A percentile compares a stretch with the other conserved stretches of the same genome.
Conservation (phyloP, 768 basidiomycete genomes). For the Boletus insuetus region DNA sequence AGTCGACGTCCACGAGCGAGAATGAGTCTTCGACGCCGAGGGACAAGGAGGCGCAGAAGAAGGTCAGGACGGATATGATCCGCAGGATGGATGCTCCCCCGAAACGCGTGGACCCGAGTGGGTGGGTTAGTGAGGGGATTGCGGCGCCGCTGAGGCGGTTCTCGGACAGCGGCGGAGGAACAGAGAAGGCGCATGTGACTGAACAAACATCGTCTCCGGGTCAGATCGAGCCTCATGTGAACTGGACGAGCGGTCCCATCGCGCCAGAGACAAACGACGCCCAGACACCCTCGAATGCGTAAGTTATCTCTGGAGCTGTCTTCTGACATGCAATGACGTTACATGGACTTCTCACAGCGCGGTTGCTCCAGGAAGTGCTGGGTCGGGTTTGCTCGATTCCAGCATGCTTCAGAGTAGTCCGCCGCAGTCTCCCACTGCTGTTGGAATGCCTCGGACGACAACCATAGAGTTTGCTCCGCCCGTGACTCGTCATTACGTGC, state of each 20-base stretch:
- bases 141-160: conserved; percentile 24
- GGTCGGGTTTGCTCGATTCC: conserved; percentile 2
- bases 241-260: background rate
- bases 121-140: conserved; percentile 56
- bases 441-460: conserved; percentile 38
- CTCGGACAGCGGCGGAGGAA: conserved; percentile 7
- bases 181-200: background rate
- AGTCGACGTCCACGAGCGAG: conserved; percentile 5
- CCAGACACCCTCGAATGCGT: conserved; percentile 6
- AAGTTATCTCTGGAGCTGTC: background rate
- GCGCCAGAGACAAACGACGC: background rate
- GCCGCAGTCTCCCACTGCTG: conserved; percentile 1
- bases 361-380: conserved; percentile 13
- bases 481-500: conserved; percentile 25
- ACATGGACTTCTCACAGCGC: conserved; percentile 36
- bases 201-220: conserved; percentile 7
- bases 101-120: conserved; percentile 70
- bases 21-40: conserved; percentile 12
- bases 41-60: conserved; percentile 27
- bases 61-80: conserved; percentile 72
- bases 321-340: background rate
- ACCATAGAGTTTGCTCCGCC: conserved; percentile 54
- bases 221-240: background rate
- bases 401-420: background rate
- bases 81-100: conserved; percentile 67